Conservation (phyloP, 225 moss, liverwort and hornwort genomes). For the Lunularia cruciata region DNA sequence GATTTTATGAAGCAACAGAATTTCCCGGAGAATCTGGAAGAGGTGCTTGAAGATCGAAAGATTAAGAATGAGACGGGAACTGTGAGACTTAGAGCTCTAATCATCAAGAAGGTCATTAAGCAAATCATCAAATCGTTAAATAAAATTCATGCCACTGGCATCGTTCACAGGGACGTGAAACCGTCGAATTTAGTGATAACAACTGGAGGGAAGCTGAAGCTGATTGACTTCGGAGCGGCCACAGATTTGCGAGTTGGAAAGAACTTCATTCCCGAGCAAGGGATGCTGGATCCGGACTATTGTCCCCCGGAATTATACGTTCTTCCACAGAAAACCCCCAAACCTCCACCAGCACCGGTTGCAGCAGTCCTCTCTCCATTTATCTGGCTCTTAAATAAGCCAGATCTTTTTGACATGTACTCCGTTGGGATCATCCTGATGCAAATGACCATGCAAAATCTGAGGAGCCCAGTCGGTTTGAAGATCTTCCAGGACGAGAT, state of each 20-base stretch:
- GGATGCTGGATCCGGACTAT: conserved; percentile 93
- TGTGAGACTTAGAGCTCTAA: conserved; percentile 45
- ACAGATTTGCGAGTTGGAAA: conserved; percentile 84
- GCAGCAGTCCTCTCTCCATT: conserved; percentile 83
- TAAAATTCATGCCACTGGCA: conserved; percentile 74
- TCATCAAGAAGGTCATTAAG: conserved; percentile 78
- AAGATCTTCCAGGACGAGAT: conserved; percentile 83
- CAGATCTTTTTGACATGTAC: conserved; percentile 94
- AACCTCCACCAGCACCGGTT: conserved; percentile 68
- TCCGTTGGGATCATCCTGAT: conserved; percentile 82
- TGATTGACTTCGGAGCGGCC: conserved; percentile 89
- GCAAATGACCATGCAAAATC: conserved; percentile 59
- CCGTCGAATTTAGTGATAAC: conserved; percentile 90
- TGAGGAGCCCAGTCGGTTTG: conserved; percentile 73
- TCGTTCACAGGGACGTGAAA: conserved; percentile 91
- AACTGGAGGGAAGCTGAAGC: conserved; percentile 73
- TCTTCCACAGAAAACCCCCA: conserved; percentile 76
- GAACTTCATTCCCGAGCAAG: conserved; percentile 78
- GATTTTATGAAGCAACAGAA: conserved; percentile 75
- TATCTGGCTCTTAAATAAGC: conserved; percentile 75
- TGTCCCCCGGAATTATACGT: conserved; percentile 93
- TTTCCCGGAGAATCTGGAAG: conserved; percentile 68
- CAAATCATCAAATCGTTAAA: conserved; percentile 60
- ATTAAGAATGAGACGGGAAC: conserved; percentile 45
- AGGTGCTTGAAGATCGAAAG: conserved; percentile 59